A percentile compares a stretch with the other conserved stretches of the same genome.
Conservation (phyloP, 768 basidiomycete species). For the Phaeotremella skinneri region DNA sequence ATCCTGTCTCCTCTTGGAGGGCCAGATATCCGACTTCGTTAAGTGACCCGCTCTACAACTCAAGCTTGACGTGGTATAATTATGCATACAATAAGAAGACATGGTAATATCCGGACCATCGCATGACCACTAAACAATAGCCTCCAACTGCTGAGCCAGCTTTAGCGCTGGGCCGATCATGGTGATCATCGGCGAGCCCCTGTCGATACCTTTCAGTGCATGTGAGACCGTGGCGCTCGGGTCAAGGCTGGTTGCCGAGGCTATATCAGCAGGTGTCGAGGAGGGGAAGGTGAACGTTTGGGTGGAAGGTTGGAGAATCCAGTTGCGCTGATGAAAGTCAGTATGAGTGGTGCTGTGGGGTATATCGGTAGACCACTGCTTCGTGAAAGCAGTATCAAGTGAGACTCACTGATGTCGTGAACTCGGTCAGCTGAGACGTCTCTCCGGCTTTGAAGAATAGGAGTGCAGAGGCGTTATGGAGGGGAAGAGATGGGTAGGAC, state of each 20-base stretch:
- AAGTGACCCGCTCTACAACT: too few relatives aligned
- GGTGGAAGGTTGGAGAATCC: constrained; percentile 63
- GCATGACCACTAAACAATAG: constrained; percentile 44
- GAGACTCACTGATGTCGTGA: constrained; percentile 70
- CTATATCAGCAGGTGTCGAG: constrained; percentile 25
- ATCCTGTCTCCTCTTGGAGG: too few relatives aligned
- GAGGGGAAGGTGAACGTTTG: constrained; percentile 71
- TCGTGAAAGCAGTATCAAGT: neutral
- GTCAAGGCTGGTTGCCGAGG: constrained; percentile 11
- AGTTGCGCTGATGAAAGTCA: constrained; percentile 61
- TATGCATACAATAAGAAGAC: neutral
- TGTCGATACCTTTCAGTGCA: constrained; percentile 24
- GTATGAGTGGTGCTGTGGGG: too few relatives aligned
- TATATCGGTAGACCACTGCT: neutral
- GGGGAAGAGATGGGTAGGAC: constrained; percentile 84
- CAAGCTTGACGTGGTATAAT: too few relatives aligned
- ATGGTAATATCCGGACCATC: too few relatives aligned
- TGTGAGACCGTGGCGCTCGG: constrained; percentile 8
- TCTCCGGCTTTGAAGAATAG: constrained; percentile 87
- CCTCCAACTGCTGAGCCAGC: constrained; percentile 51
- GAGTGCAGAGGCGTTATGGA: constrained; percentile 84
- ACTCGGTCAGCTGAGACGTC: constrained; percentile 59
- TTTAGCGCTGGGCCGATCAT: constrained; percentile 51
- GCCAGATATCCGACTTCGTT: too few relatives aligned
- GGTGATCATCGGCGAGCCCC: constrained; percentile 39